phyloP scores from a whole-genome alignment of 208 protist species.

The Giardia duodenalis region DNA sequence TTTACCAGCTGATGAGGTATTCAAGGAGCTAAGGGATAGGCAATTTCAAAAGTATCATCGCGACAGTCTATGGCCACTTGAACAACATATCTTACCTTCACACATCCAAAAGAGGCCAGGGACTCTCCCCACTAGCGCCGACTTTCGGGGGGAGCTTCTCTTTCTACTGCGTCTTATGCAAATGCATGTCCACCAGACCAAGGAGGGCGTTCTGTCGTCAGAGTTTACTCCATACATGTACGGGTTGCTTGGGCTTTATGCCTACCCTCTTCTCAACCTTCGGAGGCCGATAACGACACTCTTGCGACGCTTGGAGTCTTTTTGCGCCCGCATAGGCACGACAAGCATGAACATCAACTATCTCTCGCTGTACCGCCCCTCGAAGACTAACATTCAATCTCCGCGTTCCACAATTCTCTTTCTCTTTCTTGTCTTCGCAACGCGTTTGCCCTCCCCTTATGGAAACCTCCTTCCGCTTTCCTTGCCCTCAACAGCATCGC shows the following conservation, averaged over 20 bases:
- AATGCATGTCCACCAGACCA: background rate
- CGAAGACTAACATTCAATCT: background rate
- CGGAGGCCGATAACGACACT: background rate
- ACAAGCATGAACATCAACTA: background rate
- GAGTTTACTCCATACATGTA: background rate
- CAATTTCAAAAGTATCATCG: background rate
- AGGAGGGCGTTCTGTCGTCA: background rate
- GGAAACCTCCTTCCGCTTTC: background rate
- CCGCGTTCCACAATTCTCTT: background rate
- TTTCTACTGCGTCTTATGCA: background rate
- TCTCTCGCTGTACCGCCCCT: background rate
- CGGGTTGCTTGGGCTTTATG: background rate
- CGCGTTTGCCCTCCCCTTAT: background rate
- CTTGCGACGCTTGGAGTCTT: background rate
- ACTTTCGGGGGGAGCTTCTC: background rate
- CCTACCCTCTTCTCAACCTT: background rate
- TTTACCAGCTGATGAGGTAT: background rate
- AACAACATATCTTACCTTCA: background rate
- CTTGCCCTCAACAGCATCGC: background rate
- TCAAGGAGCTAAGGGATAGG: background rate
- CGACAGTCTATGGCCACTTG: background rate
- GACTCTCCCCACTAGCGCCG: background rate
- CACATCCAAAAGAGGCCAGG: background rate
- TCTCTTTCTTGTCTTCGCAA: background rate
- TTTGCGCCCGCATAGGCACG: background rate